Percentiles rank a stretch among this genome's conserved stretches.
These are phyloP conservation scores for Leccinum arenicola DNA, from an alignment of 768 basidiomycete genomes.

Conservation along the genomic window DNA sequence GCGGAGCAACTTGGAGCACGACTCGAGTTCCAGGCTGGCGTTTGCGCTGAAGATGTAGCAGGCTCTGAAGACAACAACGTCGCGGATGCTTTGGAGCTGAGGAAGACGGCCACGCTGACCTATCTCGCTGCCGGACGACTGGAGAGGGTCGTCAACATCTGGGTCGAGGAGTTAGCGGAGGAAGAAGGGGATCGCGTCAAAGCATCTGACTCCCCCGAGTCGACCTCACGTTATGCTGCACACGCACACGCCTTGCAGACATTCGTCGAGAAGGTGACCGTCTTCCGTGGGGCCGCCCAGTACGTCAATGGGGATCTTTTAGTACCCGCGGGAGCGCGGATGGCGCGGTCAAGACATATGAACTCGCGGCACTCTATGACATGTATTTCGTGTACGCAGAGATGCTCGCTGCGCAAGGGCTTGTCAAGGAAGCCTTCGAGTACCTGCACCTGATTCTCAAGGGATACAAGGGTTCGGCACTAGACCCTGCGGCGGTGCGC, in stretches of 20 bases:
- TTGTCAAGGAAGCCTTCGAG: conserved; percentile 74
- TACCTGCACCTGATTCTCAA: conserved; percentile 79
- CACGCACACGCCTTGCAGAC: conserved; percentile 87
- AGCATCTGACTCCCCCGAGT: conserved; percentile 37
- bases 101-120: conserved; percentile 89
- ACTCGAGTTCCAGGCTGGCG: conserved; percentile 79
- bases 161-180: conserved; percentile 86
- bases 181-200: conserved; percentile 62
- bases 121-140: conserved; percentile 90
- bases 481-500: conserved; percentile 42
- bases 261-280: conserved; percentile 94
- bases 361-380: conserved; percentile 84
- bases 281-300: conserved; percentile 84
- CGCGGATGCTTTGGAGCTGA: conserved; percentile 40
- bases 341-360: conserved; percentile 57
- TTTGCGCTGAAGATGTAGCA: conserved; percentile 48
- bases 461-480: conserved; percentile 65
- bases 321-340: conserved; percentile 39
- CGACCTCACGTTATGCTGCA: conserved; percentile 64
- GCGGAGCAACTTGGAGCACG: conserved; percentile 90
- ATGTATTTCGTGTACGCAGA: conserved; percentile 96
- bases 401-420: conserved; percentile 85
- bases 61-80: conserved; percentile 40
- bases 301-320: conserved; percentile 75
- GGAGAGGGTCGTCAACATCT: conserved; percentile 86